Percentiles rank a stretch among this genome's conserved stretches.
These are phyloP conservation scores for Vaccinium darrowii DNA, from an alignment of 148 eudicot genomes.

Conservation along the genomic window DNA sequence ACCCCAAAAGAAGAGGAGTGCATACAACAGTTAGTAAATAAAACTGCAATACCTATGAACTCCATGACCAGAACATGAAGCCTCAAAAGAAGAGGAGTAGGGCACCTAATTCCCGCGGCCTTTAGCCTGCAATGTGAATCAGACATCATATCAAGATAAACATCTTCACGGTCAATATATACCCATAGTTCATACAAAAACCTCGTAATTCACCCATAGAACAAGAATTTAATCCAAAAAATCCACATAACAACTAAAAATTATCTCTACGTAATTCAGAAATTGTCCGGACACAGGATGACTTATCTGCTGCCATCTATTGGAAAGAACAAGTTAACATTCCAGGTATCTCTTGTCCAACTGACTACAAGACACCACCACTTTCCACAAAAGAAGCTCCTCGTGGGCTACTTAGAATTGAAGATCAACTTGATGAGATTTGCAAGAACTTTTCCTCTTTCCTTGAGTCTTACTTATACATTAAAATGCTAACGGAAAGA, in stretches of 20 bases:
- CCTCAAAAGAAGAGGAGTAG: slow-evolving; percentile 65
- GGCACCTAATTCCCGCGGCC: slow-evolving; percentile 94
- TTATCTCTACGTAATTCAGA: not conserved
- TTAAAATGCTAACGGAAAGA: not conserved
- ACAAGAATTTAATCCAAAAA: not conserved
- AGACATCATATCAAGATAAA: slow-evolving; percentile 5
- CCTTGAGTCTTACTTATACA: not conserved
- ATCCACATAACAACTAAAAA: not conserved
- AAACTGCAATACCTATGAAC: slow-evolving; percentile 65
- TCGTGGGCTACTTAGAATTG: not conserved
- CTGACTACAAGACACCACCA: not conserved
- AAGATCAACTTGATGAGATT: not conserved
- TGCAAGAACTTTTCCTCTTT: not conserved
- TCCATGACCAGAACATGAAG: slow-evolving; percentile 99
- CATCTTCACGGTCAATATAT: too few relatives aligned
- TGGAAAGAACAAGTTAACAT: not conserved
- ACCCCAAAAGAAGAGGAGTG: not conserved
- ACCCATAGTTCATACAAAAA: not conserved
- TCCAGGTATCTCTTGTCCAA: not conserved
- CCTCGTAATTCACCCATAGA: not conserved
- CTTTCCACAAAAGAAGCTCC: not conserved
- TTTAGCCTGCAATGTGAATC: slow-evolving; percentile 59
- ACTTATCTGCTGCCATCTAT: not conserved
- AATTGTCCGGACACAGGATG: not conserved
- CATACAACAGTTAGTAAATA: not conserved